Percentiles rank a stretch among this genome's conserved stretches.
phyloP scores from a whole-genome alignment of 129 eudicot species.

The Flaveria ramosissima region DNA sequence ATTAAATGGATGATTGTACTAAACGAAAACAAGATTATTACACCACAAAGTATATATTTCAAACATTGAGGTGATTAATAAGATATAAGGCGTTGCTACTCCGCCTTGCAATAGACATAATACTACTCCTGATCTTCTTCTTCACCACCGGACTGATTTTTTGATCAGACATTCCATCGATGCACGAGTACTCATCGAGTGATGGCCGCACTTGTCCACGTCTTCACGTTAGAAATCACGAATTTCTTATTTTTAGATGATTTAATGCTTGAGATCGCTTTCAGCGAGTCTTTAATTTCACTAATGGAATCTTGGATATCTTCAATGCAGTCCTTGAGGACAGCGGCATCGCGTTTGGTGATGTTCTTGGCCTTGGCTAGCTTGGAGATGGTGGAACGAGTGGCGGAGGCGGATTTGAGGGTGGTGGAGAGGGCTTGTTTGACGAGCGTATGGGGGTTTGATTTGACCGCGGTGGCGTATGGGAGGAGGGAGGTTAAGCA shows the following conservation, averaged over 20 bases:
- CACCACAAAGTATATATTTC: not conserved
- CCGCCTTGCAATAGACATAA: constrained; percentile 38
- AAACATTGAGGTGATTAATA: constrained; percentile 53
- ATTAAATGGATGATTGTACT: not conserved
- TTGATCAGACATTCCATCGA: constrained; percentile 45
- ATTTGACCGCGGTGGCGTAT: too few species aligned
- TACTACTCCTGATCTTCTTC: constrained; percentile 45
- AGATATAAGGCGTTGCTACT: constrained; percentile 27
- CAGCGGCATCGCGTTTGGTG: constrained; percentile 35
- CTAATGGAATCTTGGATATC: constrained; percentile 55
- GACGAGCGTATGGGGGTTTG: constrained; percentile 39
- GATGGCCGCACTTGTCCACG: constrained; percentile 77
- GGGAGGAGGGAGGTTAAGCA: too few species aligned
- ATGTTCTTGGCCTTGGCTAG: constrained; percentile 37
- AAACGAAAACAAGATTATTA: not conserved
- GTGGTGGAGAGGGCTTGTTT: constrained; percentile 52
- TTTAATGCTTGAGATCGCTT: constrained; percentile 26
- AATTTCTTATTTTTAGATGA: constrained; percentile 33
- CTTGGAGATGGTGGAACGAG: constrained; percentile 38
- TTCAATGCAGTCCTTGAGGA: constrained; percentile 54
- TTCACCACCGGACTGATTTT: constrained; percentile 37
- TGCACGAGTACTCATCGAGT: constrained; percentile 66
- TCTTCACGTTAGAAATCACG: constrained; percentile 56
- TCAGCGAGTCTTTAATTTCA: constrained; percentile 41
- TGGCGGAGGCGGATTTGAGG: constrained; percentile 38